Conservation (phyloP, 441 rosid species). For the Macaranga tanarius region DNA sequence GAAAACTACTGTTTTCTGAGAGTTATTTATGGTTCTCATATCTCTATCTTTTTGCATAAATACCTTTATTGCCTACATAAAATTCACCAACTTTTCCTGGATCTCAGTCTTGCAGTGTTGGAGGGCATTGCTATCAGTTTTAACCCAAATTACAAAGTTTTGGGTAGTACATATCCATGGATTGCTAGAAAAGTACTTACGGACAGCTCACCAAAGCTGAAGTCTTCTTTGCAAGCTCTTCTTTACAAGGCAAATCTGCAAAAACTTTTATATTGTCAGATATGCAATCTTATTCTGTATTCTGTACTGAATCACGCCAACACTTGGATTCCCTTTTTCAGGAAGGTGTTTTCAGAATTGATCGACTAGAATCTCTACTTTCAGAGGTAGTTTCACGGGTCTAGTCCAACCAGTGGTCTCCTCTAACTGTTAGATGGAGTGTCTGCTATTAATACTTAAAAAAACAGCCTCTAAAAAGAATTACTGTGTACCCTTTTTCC, state of each 20-base stretch:
- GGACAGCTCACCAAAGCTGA: slow-evolving; percentile 86
- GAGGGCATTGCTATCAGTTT: slow-evolving; percentile 90
- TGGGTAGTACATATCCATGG: slow-evolving; percentile 98
- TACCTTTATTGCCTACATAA: slow-evolving; percentile 1
- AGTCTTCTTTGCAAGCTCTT: slow-evolving; percentile 70
- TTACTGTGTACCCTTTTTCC: not conserved
- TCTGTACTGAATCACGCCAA: not conserved
- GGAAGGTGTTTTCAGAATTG: slow-evolving; percentile 92
- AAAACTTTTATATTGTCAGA: slow-evolving; percentile 3
- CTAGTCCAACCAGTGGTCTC: not conserved
- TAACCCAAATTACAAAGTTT: slow-evolving; percentile 86
- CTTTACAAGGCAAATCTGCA: slow-evolving; percentile 65
- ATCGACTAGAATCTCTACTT: slow-evolving; percentile 88
- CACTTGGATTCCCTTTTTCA: slow-evolving; percentile 33
- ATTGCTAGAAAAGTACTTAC: slow-evolving; percentile 89
- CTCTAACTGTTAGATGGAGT: not conserved
- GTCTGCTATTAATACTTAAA: not conserved
- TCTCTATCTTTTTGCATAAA: not conserved
- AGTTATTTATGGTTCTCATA: not conserved
- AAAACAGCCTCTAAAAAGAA: not conserved
- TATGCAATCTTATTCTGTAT: not conserved
- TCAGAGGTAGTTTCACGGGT: slow-evolving; percentile 57
- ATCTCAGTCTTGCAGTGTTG: slow-evolving; percentile 82
- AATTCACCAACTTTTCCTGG: slow-evolving; percentile 23
- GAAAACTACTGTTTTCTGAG: not conserved